Base-by-base conservation (phyloP, 208 protist genomes). In the Angomonas desouzai region DNA sequence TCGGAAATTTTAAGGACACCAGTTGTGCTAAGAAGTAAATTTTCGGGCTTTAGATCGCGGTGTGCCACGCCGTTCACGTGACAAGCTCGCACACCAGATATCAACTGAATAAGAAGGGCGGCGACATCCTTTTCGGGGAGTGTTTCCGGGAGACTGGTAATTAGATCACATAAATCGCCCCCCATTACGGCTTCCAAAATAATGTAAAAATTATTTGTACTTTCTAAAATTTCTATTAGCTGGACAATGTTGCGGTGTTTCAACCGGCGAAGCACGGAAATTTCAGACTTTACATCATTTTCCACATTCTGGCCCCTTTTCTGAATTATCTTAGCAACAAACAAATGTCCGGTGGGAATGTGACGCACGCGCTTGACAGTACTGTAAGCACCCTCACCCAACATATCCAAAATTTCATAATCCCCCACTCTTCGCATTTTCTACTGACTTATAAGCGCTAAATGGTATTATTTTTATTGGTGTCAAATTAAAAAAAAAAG, bases 31-130 rank as follows among this genome's bases (percentile, higher is more conserved):
- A 98, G 75, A 7, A 98, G 76, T 25, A 97, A 87, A 68, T 98
- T 98, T 67, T 98, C 95, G 3, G 93, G 93, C 73, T 98, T 98
- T 51, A 98, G 66, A 72, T 98, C 95, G 16, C 93, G 77, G 75
- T 98, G 95, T 23, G 94, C 92, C 0, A 98, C 77, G 29, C 88
- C 87, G 65, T 85, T 89, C 38, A 75, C 48, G 34, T 96, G 88
- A 56, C 86, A 91, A n/a, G 65, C 78, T 32, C 74, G 77, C 4
- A 93, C 62, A 48, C 88, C 87, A 13, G 75, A 66, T 0, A 92
- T 69, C 29, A 95, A 65, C 63, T 97, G 88, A 65, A 83, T 76
- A 45, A 96, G 76, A 2, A 91, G 74, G 6, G 74, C 64, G 6
- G 83, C 82, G 0, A 88, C 85, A 25, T 85, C 70, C 48, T 87